These are phyloP conservation scores for Syzygium jambos DNA, from an alignment of 345 rosid genomes.

Conservation along the genomic window DNA sequence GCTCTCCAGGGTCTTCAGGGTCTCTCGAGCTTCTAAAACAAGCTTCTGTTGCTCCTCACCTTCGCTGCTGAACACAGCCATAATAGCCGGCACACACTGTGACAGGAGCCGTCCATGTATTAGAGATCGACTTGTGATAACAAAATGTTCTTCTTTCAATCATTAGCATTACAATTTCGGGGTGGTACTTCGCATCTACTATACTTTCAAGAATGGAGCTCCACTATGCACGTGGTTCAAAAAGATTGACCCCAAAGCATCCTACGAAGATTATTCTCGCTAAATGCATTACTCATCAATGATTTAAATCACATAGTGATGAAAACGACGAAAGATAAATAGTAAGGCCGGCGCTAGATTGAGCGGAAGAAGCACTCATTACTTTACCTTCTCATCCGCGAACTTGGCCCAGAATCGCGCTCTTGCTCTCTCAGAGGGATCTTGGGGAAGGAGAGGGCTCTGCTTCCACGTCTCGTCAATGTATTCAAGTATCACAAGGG, in stretches of 20 bases:
- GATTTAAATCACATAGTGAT: background rate
- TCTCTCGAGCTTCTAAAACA: constrained; percentile 10
- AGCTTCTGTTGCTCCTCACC: constrained; percentile 14
- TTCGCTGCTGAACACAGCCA: background rate
- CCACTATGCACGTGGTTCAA: background rate
- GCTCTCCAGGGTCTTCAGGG: constrained; percentile 2
- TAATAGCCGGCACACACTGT: constrained; percentile 8
- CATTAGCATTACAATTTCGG: background rate
- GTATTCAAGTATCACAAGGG: constrained; percentile 17
- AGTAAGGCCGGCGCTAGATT: background rate
- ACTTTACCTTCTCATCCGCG: constrained; percentile 17
- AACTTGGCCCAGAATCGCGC: constrained; percentile 25
- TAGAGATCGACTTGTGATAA: background rate
- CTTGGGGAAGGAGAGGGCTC: constrained; percentile 11
- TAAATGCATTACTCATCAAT: background rate
- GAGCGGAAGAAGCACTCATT: background rate
- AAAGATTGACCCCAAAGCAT: background rate
- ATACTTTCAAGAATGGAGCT: background rate
- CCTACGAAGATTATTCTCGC: background rate
- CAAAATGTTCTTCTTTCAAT: background rate
- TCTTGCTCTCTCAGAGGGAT: constrained; percentile 7
- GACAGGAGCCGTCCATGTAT: background rate
- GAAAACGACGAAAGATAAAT: background rate
- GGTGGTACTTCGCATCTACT: background rate
- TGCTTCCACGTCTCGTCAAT: constrained; percentile 15